Percentiles rank a stretch among this genome's conserved stretches.
These are phyloP conservation scores for Phytophthora idaei DNA, from an alignment of 352 stramenopile species.

Conservation along the genomic window DNA sequence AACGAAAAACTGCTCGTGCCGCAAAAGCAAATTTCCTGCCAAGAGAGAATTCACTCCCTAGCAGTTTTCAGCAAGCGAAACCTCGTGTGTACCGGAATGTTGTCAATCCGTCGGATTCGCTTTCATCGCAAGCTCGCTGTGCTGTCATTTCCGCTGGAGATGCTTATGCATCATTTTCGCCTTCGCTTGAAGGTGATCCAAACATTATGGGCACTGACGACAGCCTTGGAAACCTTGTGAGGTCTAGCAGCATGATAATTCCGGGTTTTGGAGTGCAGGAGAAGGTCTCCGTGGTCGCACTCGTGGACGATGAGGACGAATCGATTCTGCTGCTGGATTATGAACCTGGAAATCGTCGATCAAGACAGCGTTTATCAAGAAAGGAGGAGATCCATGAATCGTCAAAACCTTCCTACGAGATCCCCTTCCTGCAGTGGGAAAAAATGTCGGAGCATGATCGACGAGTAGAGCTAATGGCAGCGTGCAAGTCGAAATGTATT, in stretches of 20 bases:
- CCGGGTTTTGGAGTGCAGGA: slow-evolving; percentile 35
- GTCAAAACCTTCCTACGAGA: slow-evolving; percentile 15
- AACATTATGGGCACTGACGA: slow-evolving; percentile 1
- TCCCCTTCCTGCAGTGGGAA: slow-evolving; percentile 49
- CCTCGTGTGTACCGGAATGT: slow-evolving; percentile 55
- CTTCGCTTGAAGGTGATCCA: slow-evolving; percentile 8
- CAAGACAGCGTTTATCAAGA: slow-evolving; percentile 4
- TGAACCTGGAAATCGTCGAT: slow-evolving; percentile 24
- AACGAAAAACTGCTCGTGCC: slow-evolving; percentile 1
- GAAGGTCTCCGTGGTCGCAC: slow-evolving; percentile 53
- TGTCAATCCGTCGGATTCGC: slow-evolving; percentile 36
- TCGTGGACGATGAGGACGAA: slow-evolving; percentile 54
- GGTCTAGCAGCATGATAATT: slow-evolving; percentile 6
- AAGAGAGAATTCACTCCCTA: slow-evolving; percentile 57
- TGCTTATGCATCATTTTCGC: slow-evolving; percentile 1
- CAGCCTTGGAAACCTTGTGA: slow-evolving; percentile 1
- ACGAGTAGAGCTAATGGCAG: slow-evolving; percentile 57
- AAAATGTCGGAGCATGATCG: slow-evolving; percentile 47
- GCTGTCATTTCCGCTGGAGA: slow-evolving; percentile 45
- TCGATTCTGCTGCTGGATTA: slow-evolving; percentile 56
- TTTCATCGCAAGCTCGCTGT: slow-evolving; percentile 40
- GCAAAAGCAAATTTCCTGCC: slow-evolving; percentile 32
- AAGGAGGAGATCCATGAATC: slow-evolving; percentile 9
- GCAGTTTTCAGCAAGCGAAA: slow-evolving; percentile 61
- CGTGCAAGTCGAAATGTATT: slow-evolving; percentile 57